Evolutionary conservation across 2,329 filamentous ascomycete genomes (phyloP).

Genomic region (Mycocentrospora acerina): DNA sequence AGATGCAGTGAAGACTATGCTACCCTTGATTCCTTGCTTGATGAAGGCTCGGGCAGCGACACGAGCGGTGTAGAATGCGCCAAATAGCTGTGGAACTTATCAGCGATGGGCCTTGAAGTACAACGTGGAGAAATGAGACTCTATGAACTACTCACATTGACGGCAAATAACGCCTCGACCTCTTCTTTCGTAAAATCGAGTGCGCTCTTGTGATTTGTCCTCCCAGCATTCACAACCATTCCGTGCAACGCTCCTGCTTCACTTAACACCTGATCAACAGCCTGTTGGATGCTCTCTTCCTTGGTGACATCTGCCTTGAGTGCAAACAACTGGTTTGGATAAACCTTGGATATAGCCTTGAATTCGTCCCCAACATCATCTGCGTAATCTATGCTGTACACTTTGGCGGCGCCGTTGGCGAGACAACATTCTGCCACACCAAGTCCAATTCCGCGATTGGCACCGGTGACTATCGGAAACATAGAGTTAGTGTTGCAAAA

Average conservation of each 20-base stretch:
- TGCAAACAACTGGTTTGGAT: slow-evolving; percentile 45
- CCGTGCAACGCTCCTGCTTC: slow-evolving; percentile 50
- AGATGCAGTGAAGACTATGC: slow-evolving; percentile 50
- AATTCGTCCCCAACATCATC: slow-evolving; percentile 49
- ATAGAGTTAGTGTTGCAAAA: no score
- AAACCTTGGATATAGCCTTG: slow-evolving; percentile 38
- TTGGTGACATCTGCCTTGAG: slow-evolving; percentile 52
- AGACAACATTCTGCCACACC: slow-evolving; percentile 53
- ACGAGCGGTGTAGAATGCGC: slow-evolving; percentile 48
- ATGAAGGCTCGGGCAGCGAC: slow-evolving; percentile 50
- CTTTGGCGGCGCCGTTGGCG: slow-evolving; percentile 45
- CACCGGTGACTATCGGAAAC: no score
- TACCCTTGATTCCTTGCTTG: slow-evolving; percentile 48
- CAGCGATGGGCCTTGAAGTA: background rate
- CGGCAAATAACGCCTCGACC: slow-evolving; percentile 47
- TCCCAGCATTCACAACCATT: slow-evolving; percentile 54
- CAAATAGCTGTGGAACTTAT: slow-evolving; percentile 45
- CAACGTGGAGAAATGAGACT: background rate
- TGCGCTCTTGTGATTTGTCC: slow-evolving; percentile 55
- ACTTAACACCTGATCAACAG: slow-evolving; percentile 48
- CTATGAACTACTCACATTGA: slow-evolving; percentile 40
- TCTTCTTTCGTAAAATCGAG: slow-evolving; percentile 54
- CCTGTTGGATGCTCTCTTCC: slow-evolving; percentile 48
- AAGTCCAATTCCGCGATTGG: slow-evolving; percentile 50
- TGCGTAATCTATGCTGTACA: slow-evolving; percentile 53